Evolutionary conservation across 2,329 filamentous ascomycete species (phyloP), one percentile per base, ranked within the genome.

Genomic region (Pezicula neosporulosa): DNA sequence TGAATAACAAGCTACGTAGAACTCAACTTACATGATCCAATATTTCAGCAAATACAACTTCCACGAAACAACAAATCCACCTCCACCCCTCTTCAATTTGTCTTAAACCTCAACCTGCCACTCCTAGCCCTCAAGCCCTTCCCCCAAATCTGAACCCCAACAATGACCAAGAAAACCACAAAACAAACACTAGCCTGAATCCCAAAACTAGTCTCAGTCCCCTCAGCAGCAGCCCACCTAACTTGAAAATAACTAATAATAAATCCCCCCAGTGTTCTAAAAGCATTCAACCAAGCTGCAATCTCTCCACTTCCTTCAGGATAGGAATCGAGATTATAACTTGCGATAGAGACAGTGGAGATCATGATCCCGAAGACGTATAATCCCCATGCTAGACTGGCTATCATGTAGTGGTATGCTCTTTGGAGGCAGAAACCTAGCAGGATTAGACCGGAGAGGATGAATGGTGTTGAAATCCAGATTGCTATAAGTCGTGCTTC

Each of bases 331-430:
- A 82, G 72, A 27, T 71, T 70, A 59, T 81, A 82, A 7, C 75
- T 73, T 52, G 72, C 76, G 27, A 80, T 64, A 1, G 74, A 76
- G 4, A 78, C 76, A 0, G 77, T 80, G 2, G 71, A 72, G 51
- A 78, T 72, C 75, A 80, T 82, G 61, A 80, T 73, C 2, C 77
- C 77, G 55, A 80, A 80, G 5, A 76, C 74, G 54, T 81, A 80
- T 12, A 81, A 62, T 1, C 77, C 79, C 77, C 79, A 82, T 6
- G 63, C 71, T 7, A 75, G 63, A 3, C 70, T 70, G 6, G 72
- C 69, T 1, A 72, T 65, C 73, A 81, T 78, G 63, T 73, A 82
- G 59, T 81, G 77, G 68, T 74, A 81, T 3, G 62, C 64, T 8
- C 69, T 63, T 54, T 77, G 66, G 1, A 85, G 70, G 2, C 72